A percentile compares a stretch with the other conserved stretches of the same genome.
Evolutionary conservation across 2,329 filamentous ascomycete species (phyloP).

Genomic region (Aureobasidium zeae): DNA sequence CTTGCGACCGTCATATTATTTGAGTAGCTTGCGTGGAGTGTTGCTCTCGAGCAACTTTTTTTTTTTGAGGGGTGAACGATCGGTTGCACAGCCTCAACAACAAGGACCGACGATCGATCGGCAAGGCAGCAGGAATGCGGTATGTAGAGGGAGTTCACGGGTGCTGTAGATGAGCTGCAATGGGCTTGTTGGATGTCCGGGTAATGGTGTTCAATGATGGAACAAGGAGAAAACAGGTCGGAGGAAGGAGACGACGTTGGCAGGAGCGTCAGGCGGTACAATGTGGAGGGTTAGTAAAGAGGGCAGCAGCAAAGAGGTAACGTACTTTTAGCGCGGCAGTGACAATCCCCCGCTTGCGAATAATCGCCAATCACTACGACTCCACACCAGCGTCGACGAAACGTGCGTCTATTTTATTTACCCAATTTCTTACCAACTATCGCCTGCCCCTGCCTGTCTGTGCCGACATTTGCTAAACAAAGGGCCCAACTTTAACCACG

Average conservation of each 20-base stretch:
- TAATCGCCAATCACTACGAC: slow-evolving; percentile 10
- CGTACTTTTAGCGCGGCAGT: slow-evolving; percentile 4
- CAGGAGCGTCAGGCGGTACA: slow-evolving; percentile 9
- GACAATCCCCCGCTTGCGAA: slow-evolving; percentile 13
- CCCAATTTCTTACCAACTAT: not conserved
- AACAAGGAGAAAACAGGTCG: not conserved
- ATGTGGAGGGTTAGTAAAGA: not conserved
- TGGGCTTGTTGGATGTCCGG: not conserved
- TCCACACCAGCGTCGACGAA: slow-evolving; percentile 4
- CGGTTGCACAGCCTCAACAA: slow-evolving; percentile 16
- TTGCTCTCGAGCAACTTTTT: slow-evolving; percentile 14
- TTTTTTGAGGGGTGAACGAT: slow-evolving; percentile 10
- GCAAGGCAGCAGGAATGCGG: slow-evolving; percentile 6
- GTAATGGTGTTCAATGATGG: slow-evolving; percentile 1
- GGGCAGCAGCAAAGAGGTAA: slow-evolving; percentile 10
- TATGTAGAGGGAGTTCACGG: not conserved
- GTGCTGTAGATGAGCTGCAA: not conserved
- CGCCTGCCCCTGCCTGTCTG: not conserved
- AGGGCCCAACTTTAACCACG: not conserved
- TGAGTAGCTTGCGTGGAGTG: not conserved
- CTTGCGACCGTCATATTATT: slow-evolving; percentile 14
- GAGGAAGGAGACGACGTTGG: not conserved
- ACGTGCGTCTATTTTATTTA: slow-evolving; percentile 4
- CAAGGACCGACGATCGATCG: slow-evolving; percentile 9
- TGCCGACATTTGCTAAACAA: not conserved